Base-by-base conservation (phyloP, 768 basidiomycete species). In the Lepiota brunneoincarnata region DNA sequence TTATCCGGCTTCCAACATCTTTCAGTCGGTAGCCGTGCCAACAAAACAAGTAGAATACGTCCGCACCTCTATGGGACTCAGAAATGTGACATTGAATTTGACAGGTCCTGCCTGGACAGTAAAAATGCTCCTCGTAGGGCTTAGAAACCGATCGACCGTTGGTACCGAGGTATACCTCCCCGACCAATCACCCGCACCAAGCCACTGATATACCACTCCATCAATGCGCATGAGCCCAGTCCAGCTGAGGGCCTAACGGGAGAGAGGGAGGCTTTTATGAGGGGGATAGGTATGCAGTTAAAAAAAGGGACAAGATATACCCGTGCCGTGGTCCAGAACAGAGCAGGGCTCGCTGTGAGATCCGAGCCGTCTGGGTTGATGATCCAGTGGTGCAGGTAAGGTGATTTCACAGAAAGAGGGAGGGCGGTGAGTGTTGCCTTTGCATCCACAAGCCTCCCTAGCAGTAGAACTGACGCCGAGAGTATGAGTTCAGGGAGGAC, bases 31-130 rank as follows among this genome's bases (percentile, higher is more conserved):
- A 31, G 11, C 31, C 3, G 7, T 10, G 38, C 24, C n/a, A 15
- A 14, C 51, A 10, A 26, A 28, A 42, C 18, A 21, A 38, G 39
- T 26, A 17, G 49, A 37, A 42, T 14, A 15, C 0, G 12, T 10
- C 51, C 63, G 23, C 58, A 81, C 82, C 76, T 83, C 81, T 9
- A 84, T 73, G 6, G 82, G 83, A 60, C 79, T 82, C 11, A 82
- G 63, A 59, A 82, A 85, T 3, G 68, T 76, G 6, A 75, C 72
- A 36, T 74, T 77, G 15, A 85, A 66, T 49, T 73, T 70, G 35
- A 85, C 67, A 4, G 75, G 72, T 2, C 82, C 83, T 4, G 83
- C 79, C 7, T 66, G 64, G 60, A 83, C 60, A 11, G 70, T 70
- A 50, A 84, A 80, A 9, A 70, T 71, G 40, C 76, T 80, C 51